Evolutionary conservation across 345 rosid genomes (phyloP), one percentile per base, ranked within the genome.

Genomic region (Nephelium lappaceum): DNA sequence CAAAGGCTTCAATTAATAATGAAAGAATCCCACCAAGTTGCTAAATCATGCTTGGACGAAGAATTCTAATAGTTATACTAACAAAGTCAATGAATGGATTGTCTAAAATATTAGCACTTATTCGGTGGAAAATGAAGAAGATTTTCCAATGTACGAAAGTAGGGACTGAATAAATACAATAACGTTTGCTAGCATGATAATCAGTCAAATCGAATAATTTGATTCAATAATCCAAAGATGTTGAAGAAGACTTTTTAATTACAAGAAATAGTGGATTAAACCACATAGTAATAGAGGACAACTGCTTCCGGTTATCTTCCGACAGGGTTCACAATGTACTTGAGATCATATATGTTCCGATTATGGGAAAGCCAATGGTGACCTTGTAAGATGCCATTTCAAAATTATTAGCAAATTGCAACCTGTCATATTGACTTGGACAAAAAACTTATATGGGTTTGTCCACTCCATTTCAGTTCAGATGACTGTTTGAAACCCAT

Each of bases 11-110:
- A 49, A 64, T 47, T 27, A 63, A 74, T 64, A 43, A 64, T 43
- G 19, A 53, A 5, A 45, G 19, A 47, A 49, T 51, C 53, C 49
- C 55, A 27, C 43, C 74, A 74, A 72, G 67, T 64, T 72, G 77
- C 53, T 27, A 49, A 69, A 70, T 49, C 21, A 23, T 58, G 31
- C 19, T 36, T 9, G 1, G 11, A 8, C 0, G 3, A 3, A 39
- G n/a, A 12, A 12, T n/a, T 31, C 0, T 23, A 60, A 61, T 39
- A 38, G 25, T 42, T 73, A 24, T 4, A 23, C 23, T 15, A 36
- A 60, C 42, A 38, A 43, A 62, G 77, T 74, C 77, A 43, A 38
- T 23, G 45, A 49, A 53, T 1, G 60, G 8, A 8, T n/a, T n/a
- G 19, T 12, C 15, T 21, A 58, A 39, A 6, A 60, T 23, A 61